Base-by-base conservation (phyloP, 139 green algal genomes). In the Chlamydomonas schloesseri region DNA sequence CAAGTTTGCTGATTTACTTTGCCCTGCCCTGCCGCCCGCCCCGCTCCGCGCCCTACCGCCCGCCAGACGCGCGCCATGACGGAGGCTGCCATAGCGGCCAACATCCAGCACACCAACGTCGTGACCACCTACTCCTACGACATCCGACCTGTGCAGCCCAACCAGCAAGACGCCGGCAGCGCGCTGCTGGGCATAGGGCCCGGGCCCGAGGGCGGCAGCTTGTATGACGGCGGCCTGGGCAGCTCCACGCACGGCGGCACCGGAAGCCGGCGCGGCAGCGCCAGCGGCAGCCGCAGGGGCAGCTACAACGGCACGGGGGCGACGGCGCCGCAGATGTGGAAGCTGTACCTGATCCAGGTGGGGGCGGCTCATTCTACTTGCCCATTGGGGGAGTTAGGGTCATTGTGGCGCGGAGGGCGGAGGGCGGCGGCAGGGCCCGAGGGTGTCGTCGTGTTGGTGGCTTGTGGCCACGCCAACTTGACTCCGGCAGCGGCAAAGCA, bases 111-210 rank as follows among this genome's bases (percentile, higher is more conserved):
- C 76, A 8, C 53, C 46, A 89, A 89, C 84, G 46, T 89, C 53
- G 84, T 89, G 5, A 76, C 84, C 11, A 89, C 84, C 23, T 89
- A 86, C 67, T 81, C 65, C 53, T 82, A 89, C 55, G 84, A 89
- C 55, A 78, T 89, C 67, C 46, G 78, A 42, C 64, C 78, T 23
- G n/a, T 62, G 4, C 28, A 20, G 0, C 64, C 62, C 15, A 29
- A 50, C 31, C 64, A 84, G 28, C 11, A 28, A 73, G 57, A 62
- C 76, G 76, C 60, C 76, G 58, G 42, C 42, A 73, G 60, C 37
- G 73, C 78, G 42, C 64, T 84, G 78, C 64, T 84, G 64, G 78
- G 78, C 78, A 74, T 84, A 60, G 78, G 78, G 42, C 78, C 60
- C 3, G 60, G 18, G 60, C 60, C 60, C 3, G 60, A 67, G 60